Evolutionary conservation across 140 eudicot species (phyloP), one percentile per base, ranked within the genome.

Genomic region (Bidens hawaiensis): DNA sequence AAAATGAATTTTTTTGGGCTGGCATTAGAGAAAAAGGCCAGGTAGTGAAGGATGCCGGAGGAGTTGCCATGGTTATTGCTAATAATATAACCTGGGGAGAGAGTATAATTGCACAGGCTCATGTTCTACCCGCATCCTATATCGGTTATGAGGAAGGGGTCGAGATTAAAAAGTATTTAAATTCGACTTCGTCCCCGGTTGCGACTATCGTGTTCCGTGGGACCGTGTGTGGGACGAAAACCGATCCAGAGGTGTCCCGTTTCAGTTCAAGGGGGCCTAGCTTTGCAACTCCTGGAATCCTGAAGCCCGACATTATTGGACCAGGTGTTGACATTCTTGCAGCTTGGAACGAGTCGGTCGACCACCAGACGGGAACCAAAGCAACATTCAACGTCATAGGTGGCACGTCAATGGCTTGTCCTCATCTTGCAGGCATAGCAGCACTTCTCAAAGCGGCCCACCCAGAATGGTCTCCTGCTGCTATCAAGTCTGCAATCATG

Each of bases 391-490:
- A 72, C 40, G n/a, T 77, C 6, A 1, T 67, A 7, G 59, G 82
- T 0, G 95, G 95, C 30, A 86, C 90, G 8, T 86, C 95, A 33
- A 86, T 86, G 89, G 75, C 87, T 15, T 79, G 87, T 69, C 95
- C 95, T 49, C 95, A 82, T 51, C 76, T 80, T 0, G 48, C 85
- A 38, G 95, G 85, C 4, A 63, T 76, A 4, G 87, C 81, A 12
- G 85, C 87, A 0, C 58, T 82, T 34, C 68, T 79, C 40, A 80
- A 77, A 69, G 74, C 81, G 15, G 49, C 18, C 27, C 59, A 52
- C 59, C 59, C 59, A 0, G 59, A 52, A 24, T 52, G 59, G 59
- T 52, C 34, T 25, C 59, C 59, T 24, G 59, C 59, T 12, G 34
- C 59, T 52, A 14, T 52, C 4, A 52, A 52, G 18, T 52, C 59